A percentile compares a stretch with the other conserved stretches of the same genome.
phyloP scores from a whole-genome alignment of 306 rosid genomes.

The Sindora glabra region DNA sequence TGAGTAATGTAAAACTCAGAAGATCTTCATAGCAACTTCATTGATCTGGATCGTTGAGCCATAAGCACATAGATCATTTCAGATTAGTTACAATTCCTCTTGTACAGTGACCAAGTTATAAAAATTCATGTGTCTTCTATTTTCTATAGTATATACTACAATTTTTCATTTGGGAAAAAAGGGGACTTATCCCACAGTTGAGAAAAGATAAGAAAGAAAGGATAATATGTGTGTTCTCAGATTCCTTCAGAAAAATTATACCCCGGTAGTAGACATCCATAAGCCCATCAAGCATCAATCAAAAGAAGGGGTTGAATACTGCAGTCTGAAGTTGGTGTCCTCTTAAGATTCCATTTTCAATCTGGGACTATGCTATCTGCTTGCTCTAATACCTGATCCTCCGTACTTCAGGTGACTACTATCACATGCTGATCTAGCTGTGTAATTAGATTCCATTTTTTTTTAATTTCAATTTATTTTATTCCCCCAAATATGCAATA shows the following conservation, averaged over 20 bases:
- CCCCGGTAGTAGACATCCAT: not conserved
- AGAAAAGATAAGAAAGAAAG: not conserved
- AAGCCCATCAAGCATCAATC: not conserved
- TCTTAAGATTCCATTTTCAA: slow-evolving; percentile 5
- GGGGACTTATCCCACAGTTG: not conserved
- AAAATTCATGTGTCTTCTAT: slow-evolving; percentile 17
- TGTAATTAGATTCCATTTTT: no score
- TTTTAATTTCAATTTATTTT: no score
- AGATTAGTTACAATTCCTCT: slow-evolving; percentile 4
- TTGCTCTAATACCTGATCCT: no score
- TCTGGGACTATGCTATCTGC: no score
- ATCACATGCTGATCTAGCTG: no score
- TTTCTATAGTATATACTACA: not conserved
- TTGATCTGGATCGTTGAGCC: slow-evolving; percentile 16
- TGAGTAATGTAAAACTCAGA: slow-evolving; percentile 7
- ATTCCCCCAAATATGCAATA: no score
- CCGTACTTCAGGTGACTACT: no score
- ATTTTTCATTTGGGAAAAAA: not conserved
- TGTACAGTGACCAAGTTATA: slow-evolving; percentile 28
- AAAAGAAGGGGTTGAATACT: not conserved
- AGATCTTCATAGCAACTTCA: slow-evolving; percentile 6
- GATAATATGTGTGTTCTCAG: not conserved
- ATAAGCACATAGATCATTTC: slow-evolving; percentile 6
- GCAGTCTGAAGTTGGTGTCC: not conserved
- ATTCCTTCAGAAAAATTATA: not conserved